phyloP scores from a whole-genome alignment of 2,329 filamentous ascomycete species.

The Escovopsis sp. region DNA sequence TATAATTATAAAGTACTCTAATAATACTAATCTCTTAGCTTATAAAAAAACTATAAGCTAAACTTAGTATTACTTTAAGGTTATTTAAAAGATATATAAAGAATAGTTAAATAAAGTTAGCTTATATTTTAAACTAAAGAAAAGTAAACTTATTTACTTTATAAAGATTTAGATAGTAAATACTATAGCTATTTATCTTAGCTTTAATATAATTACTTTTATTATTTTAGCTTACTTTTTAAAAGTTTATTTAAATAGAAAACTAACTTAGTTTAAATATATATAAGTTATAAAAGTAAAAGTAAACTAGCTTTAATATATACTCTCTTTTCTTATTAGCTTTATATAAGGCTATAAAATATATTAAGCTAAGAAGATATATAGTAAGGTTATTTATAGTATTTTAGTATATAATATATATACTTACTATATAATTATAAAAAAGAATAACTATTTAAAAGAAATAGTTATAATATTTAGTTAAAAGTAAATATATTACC shows the following conservation, averaged over 20 bases:
- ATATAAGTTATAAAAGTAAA: not conserved
- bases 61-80: not conserved
- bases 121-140: not conserved
- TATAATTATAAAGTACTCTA: not conserved
- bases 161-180: not conserved
- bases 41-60: not conserved
- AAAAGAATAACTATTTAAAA: not conserved
- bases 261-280: not conserved
- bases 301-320: not conserved
- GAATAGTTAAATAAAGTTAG: not conserved
- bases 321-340: not conserved
- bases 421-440: not conserved
- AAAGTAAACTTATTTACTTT: not conserved
- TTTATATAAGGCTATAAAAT: not conserved
- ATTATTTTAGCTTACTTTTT: not conserved
- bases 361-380: not conserved
- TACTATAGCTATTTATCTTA: not conserved
- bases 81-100: not conserved
- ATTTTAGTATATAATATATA: not conserved
- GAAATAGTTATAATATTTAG: no score
- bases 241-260: not conserved
- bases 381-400: not conserved
- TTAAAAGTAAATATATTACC: no score
- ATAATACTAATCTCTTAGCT: not conserved
- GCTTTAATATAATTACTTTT: not conserved